Conservation (phyloP, 495 filamentous ascomycete genomes). For the Neurospora terricola region DNA sequence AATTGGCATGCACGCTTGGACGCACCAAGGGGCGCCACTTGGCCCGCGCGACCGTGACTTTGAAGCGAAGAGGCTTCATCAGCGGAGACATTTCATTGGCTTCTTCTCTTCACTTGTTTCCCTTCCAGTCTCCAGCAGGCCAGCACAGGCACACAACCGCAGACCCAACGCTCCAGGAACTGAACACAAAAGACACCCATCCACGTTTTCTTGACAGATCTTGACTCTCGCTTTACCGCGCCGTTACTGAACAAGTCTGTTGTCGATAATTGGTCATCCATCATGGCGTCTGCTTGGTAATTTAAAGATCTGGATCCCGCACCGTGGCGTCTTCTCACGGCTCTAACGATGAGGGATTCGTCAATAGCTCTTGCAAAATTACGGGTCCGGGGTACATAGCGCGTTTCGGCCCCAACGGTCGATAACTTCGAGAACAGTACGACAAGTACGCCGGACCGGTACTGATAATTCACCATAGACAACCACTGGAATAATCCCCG, state of each 20-base stretch:
- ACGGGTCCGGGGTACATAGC: neutral
- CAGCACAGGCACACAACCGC: neutral
- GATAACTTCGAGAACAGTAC: neutral
- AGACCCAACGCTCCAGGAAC: neutral
- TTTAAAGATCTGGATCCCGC: neutral
- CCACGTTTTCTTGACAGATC: neutral
- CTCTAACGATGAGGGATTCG: neutral
- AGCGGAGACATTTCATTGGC: neutral
- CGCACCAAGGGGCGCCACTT: conserved; percentile 17
- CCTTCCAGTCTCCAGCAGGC: neutral
- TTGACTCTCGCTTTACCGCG: neutral
- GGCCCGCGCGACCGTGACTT: conserved; percentile 3
- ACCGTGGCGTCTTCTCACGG: neutral
- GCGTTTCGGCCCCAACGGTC: neutral
- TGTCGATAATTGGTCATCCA: neutral
- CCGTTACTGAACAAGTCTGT: neutral
- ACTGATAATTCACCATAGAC: neutral
- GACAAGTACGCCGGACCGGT: neutral
- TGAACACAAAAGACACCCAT: neutral
- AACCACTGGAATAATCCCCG: neutral
- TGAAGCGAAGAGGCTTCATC: neutral
- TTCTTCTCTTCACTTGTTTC: neutral
- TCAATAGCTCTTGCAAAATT: neutral
- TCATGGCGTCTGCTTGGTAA: neutral
- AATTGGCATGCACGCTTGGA: conserved; percentile 1